Evolutionary conservation across 1,284 basidiomycete genomes (phyloP).

Genomic region (Ganoderma leucocontextum): DNA sequence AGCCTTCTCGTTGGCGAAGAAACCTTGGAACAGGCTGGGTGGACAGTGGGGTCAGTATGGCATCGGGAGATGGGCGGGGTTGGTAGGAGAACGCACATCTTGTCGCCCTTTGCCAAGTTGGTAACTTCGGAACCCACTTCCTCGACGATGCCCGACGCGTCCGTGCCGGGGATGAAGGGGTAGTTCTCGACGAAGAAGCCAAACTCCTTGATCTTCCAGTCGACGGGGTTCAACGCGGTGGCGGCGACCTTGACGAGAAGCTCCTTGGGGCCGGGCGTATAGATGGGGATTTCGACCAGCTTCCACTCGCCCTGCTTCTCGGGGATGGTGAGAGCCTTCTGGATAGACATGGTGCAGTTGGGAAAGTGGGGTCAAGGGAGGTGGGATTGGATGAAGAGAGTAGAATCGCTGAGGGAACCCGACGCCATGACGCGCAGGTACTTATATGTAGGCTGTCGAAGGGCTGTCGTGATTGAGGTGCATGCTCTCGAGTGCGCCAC

Average conservation of each 20-base stretch:
- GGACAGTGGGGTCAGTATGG: neutral
- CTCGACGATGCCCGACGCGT: conserved; percentile 57
- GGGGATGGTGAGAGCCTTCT: conserved; percentile 24
- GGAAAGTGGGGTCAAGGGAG: neutral
- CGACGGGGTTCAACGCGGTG: conserved; percentile 47
- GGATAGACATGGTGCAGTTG: conserved; percentile 5
- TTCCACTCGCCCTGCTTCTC: conserved; percentile 25
- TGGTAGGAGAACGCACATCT: conserved; percentile 45
- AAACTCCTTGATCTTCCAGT: conserved; percentile 48
- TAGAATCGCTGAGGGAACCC: neutral
- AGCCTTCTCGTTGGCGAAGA: conserved; percentile 27
- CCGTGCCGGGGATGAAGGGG: conserved; percentile 53
- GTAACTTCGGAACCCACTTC: conserved; percentile 52
- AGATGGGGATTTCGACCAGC: conserved; percentile 16
- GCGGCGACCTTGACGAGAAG: conserved; percentile 47
- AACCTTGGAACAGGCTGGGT: conserved; percentile 40
- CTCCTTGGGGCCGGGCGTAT: conserved; percentile 37
- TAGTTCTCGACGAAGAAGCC: conserved; percentile 38
- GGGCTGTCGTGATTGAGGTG: neutral
- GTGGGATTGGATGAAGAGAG: neutral
- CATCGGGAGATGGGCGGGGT: neutral
- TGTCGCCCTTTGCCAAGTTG: conserved; percentile 54
- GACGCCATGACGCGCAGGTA: neutral
- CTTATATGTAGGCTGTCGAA: neutral
- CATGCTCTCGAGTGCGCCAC: neutral